phyloP scores from a whole-genome alignment of 371 early-diverging fungal species.

The Mortierella sp. region DNA sequence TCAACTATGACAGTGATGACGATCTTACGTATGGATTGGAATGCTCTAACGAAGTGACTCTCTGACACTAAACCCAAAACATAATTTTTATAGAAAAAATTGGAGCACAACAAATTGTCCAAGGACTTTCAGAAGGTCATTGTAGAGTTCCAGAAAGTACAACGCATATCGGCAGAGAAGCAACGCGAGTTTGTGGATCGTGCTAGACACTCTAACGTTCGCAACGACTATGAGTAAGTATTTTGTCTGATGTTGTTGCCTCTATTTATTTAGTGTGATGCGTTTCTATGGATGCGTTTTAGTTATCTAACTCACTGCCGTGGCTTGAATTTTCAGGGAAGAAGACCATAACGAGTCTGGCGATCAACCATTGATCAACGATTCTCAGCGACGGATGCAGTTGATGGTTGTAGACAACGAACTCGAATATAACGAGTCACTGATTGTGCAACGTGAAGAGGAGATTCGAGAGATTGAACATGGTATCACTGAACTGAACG shows the following conservation, averaged over 20 bases:
- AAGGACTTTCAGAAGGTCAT: constrained; percentile 94
- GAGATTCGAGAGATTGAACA: constrained; percentile 94
- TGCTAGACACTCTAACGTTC: constrained; percentile 64
- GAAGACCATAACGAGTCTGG: constrained; percentile 70
- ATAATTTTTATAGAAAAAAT: constrained; percentile 67
- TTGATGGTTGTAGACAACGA: constrained; percentile 89
- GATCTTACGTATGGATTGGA: constrained; percentile 4
- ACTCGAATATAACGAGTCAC: constrained; percentile 90
- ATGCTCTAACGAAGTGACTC: background rate
- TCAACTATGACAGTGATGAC: background rate
- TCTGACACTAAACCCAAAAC: background rate
- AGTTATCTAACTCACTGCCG: background rate
- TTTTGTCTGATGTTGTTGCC: background rate
- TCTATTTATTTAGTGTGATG: background rate
- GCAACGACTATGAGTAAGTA: constrained; percentile 55
- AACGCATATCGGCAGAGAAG: constrained; percentile 86
- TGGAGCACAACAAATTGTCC: constrained; percentile 86
- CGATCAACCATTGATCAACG: constrained; percentile 71
- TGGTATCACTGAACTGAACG: constrained; percentile 93
- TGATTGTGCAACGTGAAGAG: constrained; percentile 94
- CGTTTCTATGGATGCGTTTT: background rate
- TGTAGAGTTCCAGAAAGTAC: constrained; percentile 88
- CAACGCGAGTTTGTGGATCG: constrained; percentile 89
- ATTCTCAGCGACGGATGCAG: constrained; percentile 75
- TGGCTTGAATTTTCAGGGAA: constrained; percentile 28